phyloP scores from a whole-genome alignment of 345 rosid genomes.

The Eucalyptus melliodora region DNA sequence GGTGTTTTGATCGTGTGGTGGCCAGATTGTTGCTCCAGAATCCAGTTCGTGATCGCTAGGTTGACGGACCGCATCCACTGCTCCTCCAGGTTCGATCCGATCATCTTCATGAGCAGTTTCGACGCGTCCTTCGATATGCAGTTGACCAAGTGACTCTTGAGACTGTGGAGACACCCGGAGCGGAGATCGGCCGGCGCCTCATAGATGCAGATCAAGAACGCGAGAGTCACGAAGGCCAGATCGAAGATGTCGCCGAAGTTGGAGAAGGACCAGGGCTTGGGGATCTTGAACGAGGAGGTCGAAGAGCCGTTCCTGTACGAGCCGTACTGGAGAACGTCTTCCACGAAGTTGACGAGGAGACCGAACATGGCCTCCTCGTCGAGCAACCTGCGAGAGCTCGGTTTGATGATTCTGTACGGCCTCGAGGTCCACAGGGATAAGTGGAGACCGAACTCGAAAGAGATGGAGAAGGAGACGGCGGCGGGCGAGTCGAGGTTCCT shows the following conservation, averaged over 20 bases:
- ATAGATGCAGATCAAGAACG: constrained; percentile 56
- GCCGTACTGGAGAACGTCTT: constrained; percentile 47
- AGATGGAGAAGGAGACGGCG: constrained; percentile 30
- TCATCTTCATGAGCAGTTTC: constrained; percentile 46
- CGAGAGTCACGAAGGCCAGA: constrained; percentile 50
- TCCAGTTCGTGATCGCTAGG: constrained; percentile 83
- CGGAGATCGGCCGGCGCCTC: constrained; percentile 69
- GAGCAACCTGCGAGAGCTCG: constrained; percentile 16
- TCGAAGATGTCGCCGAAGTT: constrained; percentile 47
- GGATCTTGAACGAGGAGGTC: constrained; percentile 19
- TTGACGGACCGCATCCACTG: constrained; percentile 82
- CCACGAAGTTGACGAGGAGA: constrained; percentile 40
- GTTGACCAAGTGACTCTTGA: constrained; percentile 39
- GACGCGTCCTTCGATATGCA: constrained; percentile 34
- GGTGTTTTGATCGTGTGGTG: constrained; percentile 31
- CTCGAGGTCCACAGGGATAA: constrained; percentile 64
- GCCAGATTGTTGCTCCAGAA: constrained; percentile 28
- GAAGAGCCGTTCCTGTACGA: constrained; percentile 5
- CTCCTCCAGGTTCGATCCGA: constrained; percentile 77
- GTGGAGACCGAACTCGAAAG: constrained; percentile 26
- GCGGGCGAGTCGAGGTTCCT: constrained; percentile 13
- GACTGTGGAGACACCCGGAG: constrained; percentile 28
- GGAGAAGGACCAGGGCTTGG: constrained; percentile 13
- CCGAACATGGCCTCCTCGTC: constrained; percentile 21
- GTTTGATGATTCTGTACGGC: constrained; percentile 22